Percentiles rank a stretch among this genome's conserved stretches.
Conservation (phyloP, 768 basidiomycete genomes). For the Trametes sanguinea region DNA sequence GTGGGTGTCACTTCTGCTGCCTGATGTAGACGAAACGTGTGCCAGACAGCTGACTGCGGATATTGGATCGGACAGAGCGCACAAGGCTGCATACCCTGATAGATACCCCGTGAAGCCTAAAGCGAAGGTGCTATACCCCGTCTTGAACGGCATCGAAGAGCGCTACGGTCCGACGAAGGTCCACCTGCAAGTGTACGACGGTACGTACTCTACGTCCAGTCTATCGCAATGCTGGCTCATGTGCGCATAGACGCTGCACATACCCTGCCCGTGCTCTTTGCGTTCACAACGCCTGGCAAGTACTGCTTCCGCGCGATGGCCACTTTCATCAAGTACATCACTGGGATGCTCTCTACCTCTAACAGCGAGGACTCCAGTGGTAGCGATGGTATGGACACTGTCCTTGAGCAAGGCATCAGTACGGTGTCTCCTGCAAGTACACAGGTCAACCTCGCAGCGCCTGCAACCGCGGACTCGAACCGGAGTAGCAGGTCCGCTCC, state of each 20-base stretch:
- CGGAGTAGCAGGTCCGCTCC: neutral
- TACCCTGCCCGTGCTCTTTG: conserved; percentile 70
- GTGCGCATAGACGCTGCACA: conserved; percentile 69
- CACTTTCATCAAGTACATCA: conserved; percentile 66
- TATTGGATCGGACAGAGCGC: conserved; percentile 56
- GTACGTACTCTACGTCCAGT: conserved; percentile 34
- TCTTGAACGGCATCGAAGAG: conserved; percentile 54
- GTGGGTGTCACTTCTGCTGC: conserved; percentile 58
- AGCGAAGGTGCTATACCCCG: conserved; percentile 54
- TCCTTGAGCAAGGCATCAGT: neutral
- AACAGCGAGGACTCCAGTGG: neutral
- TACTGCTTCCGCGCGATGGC: conserved; percentile 81
- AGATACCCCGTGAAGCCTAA: conserved; percentile 55
- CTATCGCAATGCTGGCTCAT: too few relatives aligned
- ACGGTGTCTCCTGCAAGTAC: neutral
- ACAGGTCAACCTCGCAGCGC: neutral
- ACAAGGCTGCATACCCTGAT: conserved; percentile 86
- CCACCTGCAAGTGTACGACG: conserved; percentile 93
- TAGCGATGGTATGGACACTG: neutral
- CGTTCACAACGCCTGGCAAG: conserved; percentile 77
- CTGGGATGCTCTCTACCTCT: conserved; percentile 40
- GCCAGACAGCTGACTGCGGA: conserved; percentile 36
- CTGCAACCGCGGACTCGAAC: neutral
- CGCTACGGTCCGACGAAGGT: conserved; percentile 69
- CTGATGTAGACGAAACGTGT: conserved; percentile 70